Conservation (phyloP, 768 basidiomycete genomes). For the Tylopilus subfusipes region DNA sequence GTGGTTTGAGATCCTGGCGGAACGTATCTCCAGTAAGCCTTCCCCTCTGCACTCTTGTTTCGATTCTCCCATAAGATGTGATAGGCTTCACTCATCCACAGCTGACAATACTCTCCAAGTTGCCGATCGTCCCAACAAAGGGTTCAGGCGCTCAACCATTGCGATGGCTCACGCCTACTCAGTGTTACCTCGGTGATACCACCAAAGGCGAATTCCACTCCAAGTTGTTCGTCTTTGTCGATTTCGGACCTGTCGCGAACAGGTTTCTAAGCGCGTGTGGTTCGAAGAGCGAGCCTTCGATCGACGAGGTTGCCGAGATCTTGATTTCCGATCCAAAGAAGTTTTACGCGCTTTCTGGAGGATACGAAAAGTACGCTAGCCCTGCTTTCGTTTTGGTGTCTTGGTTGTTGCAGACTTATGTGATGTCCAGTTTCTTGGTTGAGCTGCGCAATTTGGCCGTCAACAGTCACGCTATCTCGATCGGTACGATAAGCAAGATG, state of each 20-base stretch:
- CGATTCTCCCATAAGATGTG: background rate
- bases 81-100: background rate
- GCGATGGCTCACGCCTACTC: background rate
- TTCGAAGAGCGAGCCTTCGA: background rate
- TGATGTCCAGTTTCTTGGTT: slow-evolving; percentile 58
- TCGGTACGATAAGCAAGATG: slow-evolving; percentile 55
- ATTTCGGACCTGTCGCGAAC: background rate
- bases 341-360: background rate
- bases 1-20: background rate
- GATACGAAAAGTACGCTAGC: background rate
- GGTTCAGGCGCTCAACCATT: background rate
- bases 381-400: background rate
- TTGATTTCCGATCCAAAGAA: background rate
- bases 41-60: background rate
- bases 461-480: slow-evolving; percentile 51
- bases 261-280: background rate
- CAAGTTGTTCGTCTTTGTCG: slow-evolving; percentile 1
- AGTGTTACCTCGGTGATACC: background rate
- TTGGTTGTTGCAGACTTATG: background rate
- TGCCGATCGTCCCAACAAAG: background rate
- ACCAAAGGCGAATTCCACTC: background rate
- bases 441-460: slow-evolving; percentile 85
- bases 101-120: background rate
- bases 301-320: background rate
- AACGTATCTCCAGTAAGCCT: background rate